Conservation (phyloP, 1,139 yeast species). For the Debaryomyces sp. region DNA sequence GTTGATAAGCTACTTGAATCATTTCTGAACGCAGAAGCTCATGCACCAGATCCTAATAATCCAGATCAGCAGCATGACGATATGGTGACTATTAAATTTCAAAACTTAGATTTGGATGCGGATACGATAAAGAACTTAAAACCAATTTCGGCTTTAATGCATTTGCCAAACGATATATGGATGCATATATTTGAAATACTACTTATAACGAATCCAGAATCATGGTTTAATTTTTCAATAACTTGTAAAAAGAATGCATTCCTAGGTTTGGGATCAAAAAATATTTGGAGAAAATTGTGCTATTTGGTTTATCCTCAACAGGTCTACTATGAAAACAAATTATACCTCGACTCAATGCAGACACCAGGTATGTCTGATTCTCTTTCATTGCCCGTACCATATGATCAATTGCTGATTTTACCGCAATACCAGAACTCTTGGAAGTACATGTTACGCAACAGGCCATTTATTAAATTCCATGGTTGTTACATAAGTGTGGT, state of each 20-base stretch:
- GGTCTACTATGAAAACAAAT: slow-evolving; percentile 46
- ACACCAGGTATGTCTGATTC: slow-evolving; percentile 1
- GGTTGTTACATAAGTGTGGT: slow-evolving; percentile 89
- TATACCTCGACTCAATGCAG: slow-evolving; percentile 14
- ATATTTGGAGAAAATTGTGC: slow-evolving; percentile 62
- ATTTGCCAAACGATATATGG: slow-evolving; percentile 69
- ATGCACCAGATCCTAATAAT: slow-evolving; percentile 29
- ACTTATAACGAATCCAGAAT: slow-evolving; percentile 55
- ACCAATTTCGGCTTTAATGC: slow-evolving; percentile 58
- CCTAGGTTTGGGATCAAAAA: slow-evolving; percentile 58
- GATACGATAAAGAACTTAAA: slow-evolving; percentile 21
- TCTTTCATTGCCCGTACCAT: slow-evolving; percentile 38
- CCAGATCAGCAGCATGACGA: slow-evolving; percentile 21
- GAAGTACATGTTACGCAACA: slow-evolving; percentile 48
- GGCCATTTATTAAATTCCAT: slow-evolving; percentile 74
- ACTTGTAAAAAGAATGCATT: slow-evolving; percentile 65
- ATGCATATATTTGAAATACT: slow-evolving; percentile 54
- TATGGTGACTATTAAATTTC: slow-evolving; percentile 28
- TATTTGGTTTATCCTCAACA: slow-evolving; percentile 60
- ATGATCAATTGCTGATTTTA: slow-evolving; percentile 44
- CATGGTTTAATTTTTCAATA: slow-evolving; percentile 67
- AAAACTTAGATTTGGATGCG: slow-evolving; percentile 36
- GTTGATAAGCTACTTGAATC: slow-evolving; percentile 36
- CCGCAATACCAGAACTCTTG: slow-evolving; percentile 54
- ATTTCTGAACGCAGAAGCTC: slow-evolving; percentile 32